Evolutionary conservation across 352 stramenopile genomes (phyloP).

Genomic region (Paralagenidium karlingii): DNA sequence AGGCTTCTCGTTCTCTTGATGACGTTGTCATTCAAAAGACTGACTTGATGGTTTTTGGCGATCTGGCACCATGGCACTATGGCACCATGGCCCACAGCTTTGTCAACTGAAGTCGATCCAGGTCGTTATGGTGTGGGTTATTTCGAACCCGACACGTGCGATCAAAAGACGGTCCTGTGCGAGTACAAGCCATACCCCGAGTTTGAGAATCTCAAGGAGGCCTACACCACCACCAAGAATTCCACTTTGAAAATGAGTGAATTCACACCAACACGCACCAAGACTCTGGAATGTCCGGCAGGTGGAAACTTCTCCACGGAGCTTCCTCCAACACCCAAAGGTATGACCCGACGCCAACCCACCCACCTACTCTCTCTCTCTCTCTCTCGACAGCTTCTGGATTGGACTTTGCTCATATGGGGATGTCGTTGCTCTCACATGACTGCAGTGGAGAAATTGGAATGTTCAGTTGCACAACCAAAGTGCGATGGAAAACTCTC

Average conservation of each 20-base stretch:
- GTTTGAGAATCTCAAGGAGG: constrained; percentile 52
- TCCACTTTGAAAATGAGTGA: constrained; percentile 28
- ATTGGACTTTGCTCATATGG: no score
- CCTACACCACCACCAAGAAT: constrained; percentile 53
- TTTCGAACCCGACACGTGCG: constrained; percentile 43
- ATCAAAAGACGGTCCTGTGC: constrained; percentile 23
- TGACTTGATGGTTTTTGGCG: no score
- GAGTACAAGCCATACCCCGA: constrained; percentile 45
- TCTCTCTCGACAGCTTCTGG: no score
- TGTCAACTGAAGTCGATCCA: no score
- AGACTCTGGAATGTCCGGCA: constrained; percentile 23
- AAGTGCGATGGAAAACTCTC: constrained; percentile 37
- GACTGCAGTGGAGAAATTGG: constrained; percentile 22
- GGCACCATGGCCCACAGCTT: no score
- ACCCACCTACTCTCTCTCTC: constrained; percentile 9
- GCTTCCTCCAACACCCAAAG: constrained; percentile 19
- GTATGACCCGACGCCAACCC: constrained; percentile 2
- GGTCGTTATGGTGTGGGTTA: constrained; percentile 65
- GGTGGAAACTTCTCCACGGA: constrained; percentile 17
- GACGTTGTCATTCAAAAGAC: no score
- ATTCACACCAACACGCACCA: constrained; percentile 20
- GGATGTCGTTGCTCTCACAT: not conserved
- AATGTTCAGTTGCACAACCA: constrained; percentile 34
- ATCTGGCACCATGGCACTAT: no score
- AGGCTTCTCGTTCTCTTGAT: constrained; percentile 44